A percentile compares a stretch with the other conserved stretches of the same genome.
These are phyloP conservation scores for Casuarina cunninghamiana DNA, from an alignment of 306 rosid species.

Conservation along the genomic window DNA sequence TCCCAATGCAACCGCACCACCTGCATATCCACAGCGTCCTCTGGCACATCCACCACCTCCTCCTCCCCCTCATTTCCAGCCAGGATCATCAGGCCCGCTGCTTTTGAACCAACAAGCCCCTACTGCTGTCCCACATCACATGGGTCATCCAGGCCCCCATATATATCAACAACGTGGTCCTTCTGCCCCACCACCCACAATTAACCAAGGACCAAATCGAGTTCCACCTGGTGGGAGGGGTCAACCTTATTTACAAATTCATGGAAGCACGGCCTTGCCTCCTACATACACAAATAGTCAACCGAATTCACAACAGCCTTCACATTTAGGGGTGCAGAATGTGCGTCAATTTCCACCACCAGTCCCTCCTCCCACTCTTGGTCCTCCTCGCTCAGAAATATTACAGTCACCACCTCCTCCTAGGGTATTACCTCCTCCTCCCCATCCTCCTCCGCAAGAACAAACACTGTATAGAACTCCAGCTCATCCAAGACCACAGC, in stretches of 20 bases:
- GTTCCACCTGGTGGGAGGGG: slow-evolving; percentile 33
- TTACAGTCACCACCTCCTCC: slow-evolving; percentile 42
- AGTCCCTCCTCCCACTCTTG: slow-evolving; percentile 33
- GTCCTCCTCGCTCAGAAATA: slow-evolving; percentile 31
- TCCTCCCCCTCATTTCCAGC: slow-evolving; percentile 26
- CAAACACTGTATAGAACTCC: slow-evolving; percentile 39
- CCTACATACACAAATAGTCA: slow-evolving; percentile 33
- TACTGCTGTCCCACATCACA: slow-evolving; percentile 36
- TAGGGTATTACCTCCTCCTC: slow-evolving; percentile 41
- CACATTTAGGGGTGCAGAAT: slow-evolving; percentile 43
- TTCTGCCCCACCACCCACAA: slow-evolving; percentile 30
- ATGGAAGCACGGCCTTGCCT: slow-evolving; percentile 44
- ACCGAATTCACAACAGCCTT: slow-evolving; percentile 37
- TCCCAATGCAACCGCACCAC: slow-evolving; percentile 45
- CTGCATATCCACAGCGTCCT: slow-evolving; percentile 47
- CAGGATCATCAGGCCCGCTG: slow-evolving; percentile 23
- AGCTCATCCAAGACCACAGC: slow-evolving; percentile 32
- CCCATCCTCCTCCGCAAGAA: slow-evolving; percentile 34
- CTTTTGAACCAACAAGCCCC: slow-evolving; percentile 31
- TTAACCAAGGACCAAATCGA: slow-evolving; percentile 39
- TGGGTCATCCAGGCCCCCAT: slow-evolving; percentile 36
- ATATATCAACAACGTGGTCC: slow-evolving; percentile 50
- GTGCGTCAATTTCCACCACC: slow-evolving; percentile 33
- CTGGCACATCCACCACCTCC: slow-evolving; percentile 37
- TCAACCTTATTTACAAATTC: slow-evolving; percentile 48